Evolutionary conservation across 176 grass and related monocot species (phyloP).

Genomic region (Aegilops bicornis): DNA sequence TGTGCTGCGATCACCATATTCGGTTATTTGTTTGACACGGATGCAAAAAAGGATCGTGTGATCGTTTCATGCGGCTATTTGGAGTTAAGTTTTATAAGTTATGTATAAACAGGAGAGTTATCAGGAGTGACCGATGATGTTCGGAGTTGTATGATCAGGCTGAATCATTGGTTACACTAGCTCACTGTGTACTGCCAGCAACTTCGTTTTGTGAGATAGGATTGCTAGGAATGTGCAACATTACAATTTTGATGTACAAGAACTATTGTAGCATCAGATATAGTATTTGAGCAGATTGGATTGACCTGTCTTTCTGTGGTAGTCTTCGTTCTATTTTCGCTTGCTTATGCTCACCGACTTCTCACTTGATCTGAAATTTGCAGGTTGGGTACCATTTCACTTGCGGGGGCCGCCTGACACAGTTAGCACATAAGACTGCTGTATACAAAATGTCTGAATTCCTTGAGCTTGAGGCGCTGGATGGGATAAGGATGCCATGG

Average conservation of each 20-base stretch:
- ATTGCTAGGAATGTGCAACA: not conserved
- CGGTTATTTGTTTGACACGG: not conserved
- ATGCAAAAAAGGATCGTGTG: not conserved
- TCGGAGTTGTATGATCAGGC: not conserved
- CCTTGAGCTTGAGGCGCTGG: conserved; percentile 65
- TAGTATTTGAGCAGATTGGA: conserved; percentile 3
- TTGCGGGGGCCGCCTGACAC: conserved; percentile 16
- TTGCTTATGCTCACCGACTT: not conserved
- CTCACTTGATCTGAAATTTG: conserved; percentile 18
- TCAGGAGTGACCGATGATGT: not conserved
- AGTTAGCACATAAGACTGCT: conserved; percentile 6
- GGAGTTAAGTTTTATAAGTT: not conserved
- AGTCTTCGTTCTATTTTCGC: not conserved
- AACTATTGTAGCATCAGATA: not conserved
- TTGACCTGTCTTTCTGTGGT: not conserved
- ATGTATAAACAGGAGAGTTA: not conserved
- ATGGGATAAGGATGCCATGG: conserved; percentile 94
- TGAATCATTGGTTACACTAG: not conserved
- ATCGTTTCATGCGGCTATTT: not conserved
- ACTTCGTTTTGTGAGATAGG: not conserved
- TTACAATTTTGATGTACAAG: not conserved
- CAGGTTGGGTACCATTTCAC: conserved; percentile 17
- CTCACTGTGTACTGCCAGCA: not conserved
- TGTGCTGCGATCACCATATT: not conserved
- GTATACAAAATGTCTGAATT: conserved; percentile 75